Base-by-base conservation (phyloP, 2,329 filamentous ascomycete species). In the Pseudogymnoascus sp. region DNA sequence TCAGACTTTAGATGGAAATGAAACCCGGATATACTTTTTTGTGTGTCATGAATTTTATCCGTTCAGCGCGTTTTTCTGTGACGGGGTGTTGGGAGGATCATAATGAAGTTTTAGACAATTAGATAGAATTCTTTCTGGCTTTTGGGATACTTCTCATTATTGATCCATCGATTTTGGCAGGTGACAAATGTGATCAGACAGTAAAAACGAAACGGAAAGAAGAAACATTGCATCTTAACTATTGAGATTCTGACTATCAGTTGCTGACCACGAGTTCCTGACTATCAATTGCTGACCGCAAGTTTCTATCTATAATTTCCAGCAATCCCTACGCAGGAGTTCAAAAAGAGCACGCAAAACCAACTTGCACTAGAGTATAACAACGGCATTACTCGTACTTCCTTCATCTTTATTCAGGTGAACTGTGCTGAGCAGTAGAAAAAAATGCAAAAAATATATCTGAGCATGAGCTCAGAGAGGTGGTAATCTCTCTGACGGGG, bases 401-500 rank as follows among this genome's bases (percentile, higher is more conserved):
- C 18, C 18, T 18, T 52, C n/a, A 18, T 31, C n/a, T 12, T 9
- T 31, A 29, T 55, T 37, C 35, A 37, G 5, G 13, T n/a, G 1
- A 37, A n/a, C 35, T 18, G 18, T 18, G 18, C 18, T 18, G 18
- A 37, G 13, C 13, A 37, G 15, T n/a, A 13, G 2, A 12, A 18
- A 52, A 59, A 13, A 59, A 4, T 3, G 8, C 18, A 59, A 59
- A 59, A 59, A 40, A 40, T 15, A 6, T 27, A 37, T 59, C 58
- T 59, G 33, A 59, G 58, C 33, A 59, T 59, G 58, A 59, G 33
- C 61, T 62, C 35, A 60, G 55, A 62, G 35, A 62, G 31, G 25
- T 12, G 10, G 10, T 33, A 61, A 59, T 62, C 61, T 63, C 62
- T 63, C 62, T 58, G 60, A 63, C 62, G 62, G 62, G 62, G 62